Evolutionary conservation across 164 flowering plant species (phyloP), one percentile per base, ranked within the genome.

Genomic region (Taxillus chinensis): DNA sequence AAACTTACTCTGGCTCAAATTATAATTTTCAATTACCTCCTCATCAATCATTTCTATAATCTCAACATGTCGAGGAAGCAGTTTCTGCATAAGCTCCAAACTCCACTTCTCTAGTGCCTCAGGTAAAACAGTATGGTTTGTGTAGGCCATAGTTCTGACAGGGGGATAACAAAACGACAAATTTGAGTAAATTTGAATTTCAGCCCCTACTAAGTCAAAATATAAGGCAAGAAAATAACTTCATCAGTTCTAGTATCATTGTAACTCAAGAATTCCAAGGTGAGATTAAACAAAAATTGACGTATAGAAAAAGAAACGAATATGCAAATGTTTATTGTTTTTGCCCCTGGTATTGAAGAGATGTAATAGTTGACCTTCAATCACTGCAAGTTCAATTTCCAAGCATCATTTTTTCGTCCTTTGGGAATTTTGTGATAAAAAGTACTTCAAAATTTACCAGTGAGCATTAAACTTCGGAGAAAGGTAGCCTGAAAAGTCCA

Each of bases 61-160:
- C 82, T 92, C 92, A 65, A 90, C 80, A 77, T 90, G 98, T 42
- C 98, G 80, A 64, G 98, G 98, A 71, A 92, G 87, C 77, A 92
- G 61, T 67, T 81, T 82, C 78, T 92, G 82, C 92, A 90, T 85
- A 55, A 92, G 87, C 37, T 90, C 98, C 13, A 83, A 80, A 76
- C 90, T 87, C 98, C 98, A 92, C 74, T 92, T 92, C 79, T 90
- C 98, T 75, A 92, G 64, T 51, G 96, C 96, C 75, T 92, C 98
- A 40, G 98, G 98, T 62, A 92, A 79, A 78, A 92, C 98, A 39
- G 98, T 92, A 68, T 92, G 98, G 69, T 92, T 92, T 60, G 96
- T 90, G 71, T 92, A 92, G 54, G 98, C 98, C 62, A 90, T 90
- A 59, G 96, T 88, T 67, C 98, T 92, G 75, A 61, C 14, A 75